Evolutionary conservation across 495 filamentous ascomycete genomes (phyloP).

Genomic region (Podospora sp.): DNA sequence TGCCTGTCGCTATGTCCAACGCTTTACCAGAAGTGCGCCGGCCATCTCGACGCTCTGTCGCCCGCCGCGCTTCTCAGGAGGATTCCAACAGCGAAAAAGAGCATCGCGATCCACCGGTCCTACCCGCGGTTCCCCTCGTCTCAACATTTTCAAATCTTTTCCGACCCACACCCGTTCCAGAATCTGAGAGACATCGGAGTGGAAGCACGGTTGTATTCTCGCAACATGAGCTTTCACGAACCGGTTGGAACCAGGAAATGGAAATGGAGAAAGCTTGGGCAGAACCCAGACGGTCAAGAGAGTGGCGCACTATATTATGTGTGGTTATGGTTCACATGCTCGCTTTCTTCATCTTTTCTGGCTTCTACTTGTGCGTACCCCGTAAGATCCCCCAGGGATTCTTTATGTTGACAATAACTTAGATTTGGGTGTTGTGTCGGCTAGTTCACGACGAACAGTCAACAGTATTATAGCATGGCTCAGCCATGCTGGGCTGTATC

Average conservation of each 20-base stretch:
- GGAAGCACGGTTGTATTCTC: not conserved
- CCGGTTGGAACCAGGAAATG: not conserved
- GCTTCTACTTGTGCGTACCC: not conserved
- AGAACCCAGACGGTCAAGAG: not conserved
- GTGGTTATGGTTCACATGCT: not conserved
- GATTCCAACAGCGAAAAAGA: not conserved
- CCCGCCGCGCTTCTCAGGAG: not conserved
- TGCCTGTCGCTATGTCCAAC: too few species aligned
- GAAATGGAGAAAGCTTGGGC: not conserved
- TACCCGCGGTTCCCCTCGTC: not conserved
- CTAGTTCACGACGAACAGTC: not conserved
- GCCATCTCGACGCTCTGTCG: not conserved
- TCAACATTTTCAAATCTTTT: not conserved
- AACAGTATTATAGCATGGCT: not conserved
- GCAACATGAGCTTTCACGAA: not conserved
- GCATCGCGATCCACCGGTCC: not conserved
- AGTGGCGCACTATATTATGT: not conserved
- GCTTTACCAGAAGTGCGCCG: not conserved
- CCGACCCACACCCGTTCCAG: not conserved
- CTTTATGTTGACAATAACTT: not conserved
- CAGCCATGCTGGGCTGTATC: not conserved
- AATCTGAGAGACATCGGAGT: not conserved
- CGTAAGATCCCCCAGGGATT: too few species aligned
- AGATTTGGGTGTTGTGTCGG: constrained; percentile 3
- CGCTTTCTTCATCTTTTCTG: not conserved